These are phyloP conservation scores for Gossypium arboreum DNA, from an alignment of 345 rosid species.

Conservation along the genomic window DNA sequence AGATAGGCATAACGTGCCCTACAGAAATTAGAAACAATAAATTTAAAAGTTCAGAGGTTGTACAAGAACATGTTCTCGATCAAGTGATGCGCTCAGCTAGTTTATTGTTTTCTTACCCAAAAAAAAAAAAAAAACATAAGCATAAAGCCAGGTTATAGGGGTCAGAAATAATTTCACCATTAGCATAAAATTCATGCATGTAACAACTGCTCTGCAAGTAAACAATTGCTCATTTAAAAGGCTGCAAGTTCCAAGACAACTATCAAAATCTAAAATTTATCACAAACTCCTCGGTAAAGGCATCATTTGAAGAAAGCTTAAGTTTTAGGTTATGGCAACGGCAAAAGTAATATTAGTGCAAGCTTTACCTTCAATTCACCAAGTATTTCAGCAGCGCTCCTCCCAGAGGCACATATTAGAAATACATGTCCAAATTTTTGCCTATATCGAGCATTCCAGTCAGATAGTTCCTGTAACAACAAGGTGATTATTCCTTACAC, in stretches of 20 bases:
- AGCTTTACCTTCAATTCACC: constrained; percentile 61
- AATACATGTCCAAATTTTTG: constrained; percentile 73
- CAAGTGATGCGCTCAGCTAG: not conserved
- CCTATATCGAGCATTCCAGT: constrained; percentile 68
- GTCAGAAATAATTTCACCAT: not conserved
- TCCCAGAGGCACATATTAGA: constrained; percentile 75
- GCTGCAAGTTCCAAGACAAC: constrained; percentile 1
- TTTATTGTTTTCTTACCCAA: not conserved
- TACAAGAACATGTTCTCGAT: not conserved
- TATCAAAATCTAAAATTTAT: not conserved
- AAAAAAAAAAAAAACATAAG: not conserved
- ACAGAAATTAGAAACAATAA: not conserved
- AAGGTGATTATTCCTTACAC: not conserved
- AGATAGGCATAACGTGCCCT: not conserved
- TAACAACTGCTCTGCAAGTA: not conserved
- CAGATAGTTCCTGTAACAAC: constrained; percentile 49
- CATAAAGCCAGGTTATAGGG: not conserved
- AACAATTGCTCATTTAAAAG: not conserved
- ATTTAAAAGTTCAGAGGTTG: not conserved
- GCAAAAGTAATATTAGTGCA: not conserved
- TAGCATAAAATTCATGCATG: not conserved
- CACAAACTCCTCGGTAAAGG: not conserved
- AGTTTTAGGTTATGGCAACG: not conserved
- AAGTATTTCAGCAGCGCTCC: constrained; percentile 69
- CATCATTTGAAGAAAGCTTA: not conserved